Evolutionary conservation across 2,329 filamentous ascomycete genomes (phyloP).

Genomic region (Claviceps purpurea): DNA sequence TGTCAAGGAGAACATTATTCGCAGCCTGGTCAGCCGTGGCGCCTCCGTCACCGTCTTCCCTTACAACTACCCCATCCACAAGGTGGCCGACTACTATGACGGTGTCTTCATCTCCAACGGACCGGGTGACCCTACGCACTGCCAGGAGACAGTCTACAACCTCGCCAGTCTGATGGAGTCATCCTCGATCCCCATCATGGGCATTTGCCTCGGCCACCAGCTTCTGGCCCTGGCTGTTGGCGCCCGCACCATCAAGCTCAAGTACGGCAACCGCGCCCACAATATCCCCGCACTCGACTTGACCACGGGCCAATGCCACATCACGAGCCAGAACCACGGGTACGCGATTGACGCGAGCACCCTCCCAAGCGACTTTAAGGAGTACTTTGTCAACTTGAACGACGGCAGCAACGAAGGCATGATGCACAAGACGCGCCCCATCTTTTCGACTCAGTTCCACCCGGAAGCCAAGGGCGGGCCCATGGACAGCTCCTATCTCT

Average conservation of each 20-base stretch:
- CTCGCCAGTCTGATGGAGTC: conserved; percentile 81
- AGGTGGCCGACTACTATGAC: conserved; percentile 94
- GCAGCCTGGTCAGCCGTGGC: conserved; percentile 81
- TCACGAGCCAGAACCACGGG: conserved; percentile 96
- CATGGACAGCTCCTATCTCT: conserved; percentile 89
- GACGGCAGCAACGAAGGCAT: conserved; percentile 96
- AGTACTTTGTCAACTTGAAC: conserved; percentile 97
- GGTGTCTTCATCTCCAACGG: conserved; percentile 99
- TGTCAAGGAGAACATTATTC: conserved; percentile 99
- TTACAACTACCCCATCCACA: conserved; percentile 95
- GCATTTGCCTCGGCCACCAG: conserved; percentile 96
- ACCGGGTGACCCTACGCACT: conserved; percentile 94
- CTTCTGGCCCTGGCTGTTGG: conserved; percentile 81
- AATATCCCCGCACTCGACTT: conserved; percentile 94
- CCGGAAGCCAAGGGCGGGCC: conserved; percentile 96
- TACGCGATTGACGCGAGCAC: conserved; percentile 85
- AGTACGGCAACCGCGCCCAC: conserved; percentile 97
- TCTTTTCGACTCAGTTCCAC: conserved; percentile 98
- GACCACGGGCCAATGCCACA: conserved; percentile 94
- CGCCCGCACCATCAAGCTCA: conserved; percentile 87
- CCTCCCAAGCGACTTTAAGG: conserved; percentile 77
- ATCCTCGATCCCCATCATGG: conserved; percentile 86
- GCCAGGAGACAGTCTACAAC: conserved; percentile 87
- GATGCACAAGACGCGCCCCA: conserved; percentile 90
- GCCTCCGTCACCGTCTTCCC: conserved; percentile 91